These are phyloP conservation scores for Aspergillus udagawae DNA, from an alignment of 2,329 filamentous ascomycete genomes.

Conservation along the genomic window DNA sequence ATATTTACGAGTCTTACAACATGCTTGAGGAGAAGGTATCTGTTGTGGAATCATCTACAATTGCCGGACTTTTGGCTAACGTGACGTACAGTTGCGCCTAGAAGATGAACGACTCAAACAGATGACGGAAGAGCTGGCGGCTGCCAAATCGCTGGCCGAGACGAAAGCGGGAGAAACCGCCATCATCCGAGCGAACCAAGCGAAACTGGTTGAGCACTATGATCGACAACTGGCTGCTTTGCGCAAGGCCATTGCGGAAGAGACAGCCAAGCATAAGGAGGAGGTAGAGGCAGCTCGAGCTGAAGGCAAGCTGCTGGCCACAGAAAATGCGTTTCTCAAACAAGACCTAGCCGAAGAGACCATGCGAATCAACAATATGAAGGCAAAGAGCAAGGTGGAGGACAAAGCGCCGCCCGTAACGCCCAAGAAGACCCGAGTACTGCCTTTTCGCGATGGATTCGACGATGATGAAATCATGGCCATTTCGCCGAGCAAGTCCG, in stretches of 20 bases:
- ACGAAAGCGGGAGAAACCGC: slow-evolving; percentile 59
- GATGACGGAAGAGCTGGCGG: slow-evolving; percentile 35
- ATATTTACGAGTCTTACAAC: slow-evolving; percentile 10
- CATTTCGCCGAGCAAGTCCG: slow-evolving; percentile 52
- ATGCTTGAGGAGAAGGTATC: slow-evolving; percentile 26
- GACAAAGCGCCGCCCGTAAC: slow-evolving; percentile 44
- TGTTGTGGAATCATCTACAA: background rate
- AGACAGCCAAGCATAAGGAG: slow-evolving; percentile 49
- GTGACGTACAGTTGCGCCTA: slow-evolving; percentile 28
- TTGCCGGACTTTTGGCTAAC: slow-evolving; percentile 12
- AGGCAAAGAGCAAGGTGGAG: slow-evolving; percentile 31
- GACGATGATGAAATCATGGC: slow-evolving; percentile 58
- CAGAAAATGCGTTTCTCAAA: slow-evolving; percentile 57
- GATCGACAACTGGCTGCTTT: slow-evolving; percentile 51
- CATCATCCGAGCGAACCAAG: slow-evolving; percentile 57
- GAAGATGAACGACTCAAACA: slow-evolving; percentile 40
- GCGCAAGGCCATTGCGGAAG: slow-evolving; percentile 52
- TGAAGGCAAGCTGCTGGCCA: slow-evolving; percentile 54
- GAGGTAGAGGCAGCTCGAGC: slow-evolving; percentile 53
- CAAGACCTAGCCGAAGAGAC: slow-evolving; percentile 57
- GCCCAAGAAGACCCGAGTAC: slow-evolving; percentile 47
- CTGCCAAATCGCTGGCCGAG: slow-evolving; percentile 40
- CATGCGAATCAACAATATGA: slow-evolving; percentile 43
- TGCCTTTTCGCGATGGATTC: slow-evolving; percentile 58
- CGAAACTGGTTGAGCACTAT: slow-evolving; percentile 50